These are phyloP conservation scores for Chenopodium suecicum DNA, from an alignment of 148 eudicot genomes.

Conservation along the genomic window DNA sequence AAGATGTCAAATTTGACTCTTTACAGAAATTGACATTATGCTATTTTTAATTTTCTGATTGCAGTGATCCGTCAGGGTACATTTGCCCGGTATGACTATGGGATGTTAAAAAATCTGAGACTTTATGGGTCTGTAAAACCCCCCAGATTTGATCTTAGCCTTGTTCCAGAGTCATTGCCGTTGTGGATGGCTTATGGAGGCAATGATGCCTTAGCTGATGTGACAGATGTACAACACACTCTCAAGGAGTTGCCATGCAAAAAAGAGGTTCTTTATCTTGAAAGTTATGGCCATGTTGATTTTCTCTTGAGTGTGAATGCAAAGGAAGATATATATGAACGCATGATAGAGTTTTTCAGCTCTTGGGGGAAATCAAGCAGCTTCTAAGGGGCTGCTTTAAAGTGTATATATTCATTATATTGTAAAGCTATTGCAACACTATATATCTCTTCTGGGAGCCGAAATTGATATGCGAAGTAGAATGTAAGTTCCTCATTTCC, in stretches of 20 bases:
- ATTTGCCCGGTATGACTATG: constrained; percentile 90
- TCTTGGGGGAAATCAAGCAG: constrained; percentile 50
- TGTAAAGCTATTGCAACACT: constrained; percentile 1
- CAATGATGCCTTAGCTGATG: constrained; percentile 80
- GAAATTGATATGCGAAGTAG: neutral
- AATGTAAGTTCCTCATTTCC: constrained; percentile 4
- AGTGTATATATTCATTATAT: neutral
- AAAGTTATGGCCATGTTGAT: constrained; percentile 87
- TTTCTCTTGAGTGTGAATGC: constrained; percentile 65
- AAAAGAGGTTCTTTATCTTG: constrained; percentile 73
- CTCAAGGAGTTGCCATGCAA: constrained; percentile 57
- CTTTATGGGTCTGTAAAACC: constrained; percentile 63
- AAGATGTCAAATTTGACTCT: neutral
- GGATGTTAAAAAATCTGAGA: constrained; percentile 58
- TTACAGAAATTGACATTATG: neutral
- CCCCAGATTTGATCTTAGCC: constrained; percentile 74
- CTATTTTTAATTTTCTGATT: neutral
- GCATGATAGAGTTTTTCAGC: constrained; percentile 62
- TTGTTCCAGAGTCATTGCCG: constrained; percentile 68
- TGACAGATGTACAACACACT: constrained; percentile 70
- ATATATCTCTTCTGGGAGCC: neutral
- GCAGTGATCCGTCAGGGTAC: constrained; percentile 95
- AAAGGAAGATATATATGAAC: constrained; percentile 71
- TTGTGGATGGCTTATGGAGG: constrained; percentile 95
- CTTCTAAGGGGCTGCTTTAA: constrained; percentile 21